Evolutionary conservation across 2,329 filamentous ascomycete species (phyloP).

Genomic region (Ceratocystis papillata): DNA sequence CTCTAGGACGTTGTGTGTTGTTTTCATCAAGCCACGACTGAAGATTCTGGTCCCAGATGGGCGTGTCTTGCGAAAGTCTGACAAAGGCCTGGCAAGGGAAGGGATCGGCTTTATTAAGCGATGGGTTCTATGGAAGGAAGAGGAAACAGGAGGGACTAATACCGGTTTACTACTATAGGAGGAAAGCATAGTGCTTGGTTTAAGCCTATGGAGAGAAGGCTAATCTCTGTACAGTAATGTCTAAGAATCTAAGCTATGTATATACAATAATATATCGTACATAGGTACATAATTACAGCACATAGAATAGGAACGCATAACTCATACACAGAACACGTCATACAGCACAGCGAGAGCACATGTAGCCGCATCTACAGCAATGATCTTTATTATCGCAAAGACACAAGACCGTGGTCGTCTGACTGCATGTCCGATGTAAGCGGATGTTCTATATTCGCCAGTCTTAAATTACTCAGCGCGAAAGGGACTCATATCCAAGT

Average conservation of each 20-base stretch:
- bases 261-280: neutral
- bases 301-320: too few species aligned
- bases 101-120: slow-evolving; percentile 8
- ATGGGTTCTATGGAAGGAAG: slow-evolving; percentile 5
- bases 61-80: neutral
- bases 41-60: neutral
- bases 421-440: too few species aligned
- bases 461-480: neutral
- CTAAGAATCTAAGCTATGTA: neutral
- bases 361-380: too few species aligned
- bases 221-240: neutral
- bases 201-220: neutral
- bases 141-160: neutral
- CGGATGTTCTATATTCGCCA: too few species aligned
- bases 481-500: neutral
- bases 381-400: too few species aligned
- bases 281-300: too few species aligned
- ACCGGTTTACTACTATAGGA: neutral
- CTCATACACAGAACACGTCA: too few species aligned
- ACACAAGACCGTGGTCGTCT: too few species aligned
- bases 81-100: neutral
- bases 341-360: too few species aligned
- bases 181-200: neutral
- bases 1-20: neutral
- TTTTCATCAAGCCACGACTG: neutral